Evolutionary conservation across 2,329 filamentous ascomycete genomes (phyloP).

Genomic region (Beauveria pseudobassiana): DNA sequence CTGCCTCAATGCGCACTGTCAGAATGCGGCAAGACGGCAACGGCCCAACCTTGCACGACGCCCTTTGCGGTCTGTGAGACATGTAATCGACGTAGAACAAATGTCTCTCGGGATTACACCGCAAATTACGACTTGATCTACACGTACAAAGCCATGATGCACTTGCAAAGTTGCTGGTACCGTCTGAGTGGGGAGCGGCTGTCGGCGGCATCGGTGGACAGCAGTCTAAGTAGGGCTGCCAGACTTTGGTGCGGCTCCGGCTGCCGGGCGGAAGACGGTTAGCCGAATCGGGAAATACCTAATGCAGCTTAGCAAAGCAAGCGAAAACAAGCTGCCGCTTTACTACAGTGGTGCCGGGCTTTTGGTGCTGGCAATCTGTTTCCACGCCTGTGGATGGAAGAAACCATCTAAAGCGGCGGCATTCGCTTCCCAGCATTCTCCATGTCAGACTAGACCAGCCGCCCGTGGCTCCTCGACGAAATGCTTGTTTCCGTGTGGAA

Average conservation of each 20-base stretch:
- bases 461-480: not conserved
- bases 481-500: constrained; percentile 5
- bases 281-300: constrained; percentile 6
- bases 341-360: not conserved
- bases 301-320: not conserved
- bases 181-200: constrained; percentile 13
- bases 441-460: not conserved
- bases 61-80: not conserved
- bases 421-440: not conserved
- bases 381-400: not conserved
- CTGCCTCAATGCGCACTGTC: not conserved
- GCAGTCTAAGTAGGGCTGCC: not conserved
- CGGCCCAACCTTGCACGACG: not conserved
- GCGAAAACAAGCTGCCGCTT: not conserved
- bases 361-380: not conserved
- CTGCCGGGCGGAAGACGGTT: constrained; percentile 13
- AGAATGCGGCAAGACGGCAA: not conserved
- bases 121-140: not conserved
- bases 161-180: not conserved
- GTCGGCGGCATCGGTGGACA: constrained; percentile 20
- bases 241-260: constrained; percentile 13
- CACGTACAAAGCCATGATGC: not conserved
- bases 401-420: constrained; percentile 1
- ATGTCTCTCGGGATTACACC: not conserved
- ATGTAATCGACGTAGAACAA: not conserved